These are phyloP conservation scores for Aspergillus arachidicola DNA, from an alignment of 2,329 filamentous ascomycete genomes.

Conservation along the genomic window DNA sequence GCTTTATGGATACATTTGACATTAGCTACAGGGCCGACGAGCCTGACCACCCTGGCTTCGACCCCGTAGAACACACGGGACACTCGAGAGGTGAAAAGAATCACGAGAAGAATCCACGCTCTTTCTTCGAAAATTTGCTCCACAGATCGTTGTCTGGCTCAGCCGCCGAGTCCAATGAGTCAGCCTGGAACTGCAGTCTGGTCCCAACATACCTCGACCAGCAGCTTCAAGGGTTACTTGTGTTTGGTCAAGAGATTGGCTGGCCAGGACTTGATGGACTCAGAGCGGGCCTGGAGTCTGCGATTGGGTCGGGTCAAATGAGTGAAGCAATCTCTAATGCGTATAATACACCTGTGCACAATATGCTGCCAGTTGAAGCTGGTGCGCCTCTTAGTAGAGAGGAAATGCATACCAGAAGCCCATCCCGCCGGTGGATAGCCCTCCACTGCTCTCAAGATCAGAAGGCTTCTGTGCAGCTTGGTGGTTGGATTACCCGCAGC, in stretches of 20 bases:
- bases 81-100: not conserved
- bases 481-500: constrained; percentile 59
- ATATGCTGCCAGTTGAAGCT: constrained; percentile 8
- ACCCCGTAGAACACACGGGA: not conserved
- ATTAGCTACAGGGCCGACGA: constrained; percentile 31
- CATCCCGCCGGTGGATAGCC: constrained; percentile 30
- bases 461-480: constrained; percentile 33
- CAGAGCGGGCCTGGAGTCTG: constrained; percentile 39
- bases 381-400: constrained; percentile 18
- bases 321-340: constrained; percentile 14
- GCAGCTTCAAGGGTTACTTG: constrained; percentile 54
- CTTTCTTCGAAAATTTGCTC: constrained; percentile 28
- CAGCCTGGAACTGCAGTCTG: constrained; percentile 39
- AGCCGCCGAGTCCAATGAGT: constrained; percentile 20
- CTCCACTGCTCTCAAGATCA: constrained; percentile 23
- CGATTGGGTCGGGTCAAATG: constrained; percentile 31
- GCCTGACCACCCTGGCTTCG: not conserved
- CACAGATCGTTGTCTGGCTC: constrained; percentile 19
- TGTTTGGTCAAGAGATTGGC: constrained; percentile 53
- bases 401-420: constrained; percentile 35
- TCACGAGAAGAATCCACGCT: constrained; percentile 23
- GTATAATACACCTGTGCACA: constrained; percentile 17
- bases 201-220: constrained; percentile 38
- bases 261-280: constrained; percentile 52
- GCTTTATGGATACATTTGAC: constrained; percentile 56